A percentile compares a stretch with the other conserved stretches of the same genome.
Conservation (phyloP, 2,329 filamentous ascomycete species). For the Parastagonospora nodorum region DNA sequence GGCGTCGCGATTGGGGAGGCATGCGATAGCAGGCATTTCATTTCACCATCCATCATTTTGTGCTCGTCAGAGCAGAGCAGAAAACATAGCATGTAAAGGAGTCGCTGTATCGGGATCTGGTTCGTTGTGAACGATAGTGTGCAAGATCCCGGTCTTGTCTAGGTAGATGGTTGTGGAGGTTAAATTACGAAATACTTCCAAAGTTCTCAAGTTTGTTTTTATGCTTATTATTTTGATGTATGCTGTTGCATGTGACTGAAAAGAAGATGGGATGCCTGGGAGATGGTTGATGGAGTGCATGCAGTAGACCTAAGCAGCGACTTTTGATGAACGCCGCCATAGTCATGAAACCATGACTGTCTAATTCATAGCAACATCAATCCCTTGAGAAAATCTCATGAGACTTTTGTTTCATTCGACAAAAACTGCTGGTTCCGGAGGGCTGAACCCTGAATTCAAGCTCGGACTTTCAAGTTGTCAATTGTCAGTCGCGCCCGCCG, state of each 20-base stretch:
- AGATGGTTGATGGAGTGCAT: no score
- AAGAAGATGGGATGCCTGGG: no score
- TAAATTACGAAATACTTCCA: slow-evolving; percentile 24
- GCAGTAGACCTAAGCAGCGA: no score
- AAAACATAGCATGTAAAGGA: slow-evolving; percentile 38
- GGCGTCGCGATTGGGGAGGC: slow-evolving; percentile 30
- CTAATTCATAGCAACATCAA: no score
- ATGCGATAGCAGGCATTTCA: slow-evolving; percentile 27
- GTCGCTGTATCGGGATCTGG: slow-evolving; percentile 20
- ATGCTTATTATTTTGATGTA: neutral
- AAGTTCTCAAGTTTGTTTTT: neutral
- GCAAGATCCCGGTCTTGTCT: slow-evolving; percentile 17
- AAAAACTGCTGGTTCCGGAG: neutral
- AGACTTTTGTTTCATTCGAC: no score
- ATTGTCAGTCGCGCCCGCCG: slow-evolving; percentile 11
- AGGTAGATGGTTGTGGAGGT: slow-evolving; percentile 26
- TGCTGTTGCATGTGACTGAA: neutral
- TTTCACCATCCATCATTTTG: slow-evolving; percentile 28
- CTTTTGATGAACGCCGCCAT: no score
- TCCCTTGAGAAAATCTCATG: no score
- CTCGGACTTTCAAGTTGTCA: slow-evolving; percentile 3
- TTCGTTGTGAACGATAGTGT: slow-evolving; percentile 20
- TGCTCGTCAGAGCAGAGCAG: slow-evolving; percentile 22
- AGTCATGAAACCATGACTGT: no score
- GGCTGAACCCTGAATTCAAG: slow-evolving; percentile 1